These are phyloP conservation scores for Paramecium primaurelia DNA, from an alignment of 73 alveolate genomes.

Conservation along the genomic window DNA sequence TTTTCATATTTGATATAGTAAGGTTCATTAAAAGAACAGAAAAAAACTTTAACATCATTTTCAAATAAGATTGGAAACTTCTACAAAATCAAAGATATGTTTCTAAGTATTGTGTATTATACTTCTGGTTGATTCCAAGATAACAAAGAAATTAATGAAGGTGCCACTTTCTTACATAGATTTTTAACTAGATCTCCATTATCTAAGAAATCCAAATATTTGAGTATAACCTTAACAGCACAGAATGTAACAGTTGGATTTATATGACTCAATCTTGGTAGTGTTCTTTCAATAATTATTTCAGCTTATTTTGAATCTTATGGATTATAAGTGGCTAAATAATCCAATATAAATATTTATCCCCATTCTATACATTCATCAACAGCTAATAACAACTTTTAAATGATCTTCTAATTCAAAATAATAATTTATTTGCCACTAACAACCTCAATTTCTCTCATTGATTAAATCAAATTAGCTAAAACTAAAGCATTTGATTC, in stretches of 20 bases:
- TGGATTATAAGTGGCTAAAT: slow-evolving; percentile 77
- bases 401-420: slow-evolving; percentile 61
- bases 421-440: slow-evolving; percentile 67
- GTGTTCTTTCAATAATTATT: slow-evolving; percentile 83
- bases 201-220: slow-evolving; percentile 80
- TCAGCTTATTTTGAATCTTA: slow-evolving; percentile 68
- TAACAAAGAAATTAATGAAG: slow-evolving; percentile 84
- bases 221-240: slow-evolving; percentile 88
- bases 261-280: slow-evolving; percentile 84
- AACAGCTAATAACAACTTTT: slow-evolving; percentile 72
- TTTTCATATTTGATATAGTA: slow-evolving; percentile 93
- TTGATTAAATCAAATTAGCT: neutral
- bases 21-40: slow-evolving; percentile 92
- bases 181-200: slow-evolving; percentile 86
- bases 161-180: slow-evolving; percentile 83
- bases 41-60: slow-evolving; percentile 90
- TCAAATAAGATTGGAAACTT: slow-evolving; percentile 87
- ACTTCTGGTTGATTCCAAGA: slow-evolving; percentile 85
- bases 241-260: slow-evolving; percentile 91
- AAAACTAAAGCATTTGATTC: slow-evolving; percentile 32
- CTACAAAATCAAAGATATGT: slow-evolving; percentile 85
- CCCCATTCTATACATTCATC: slow-evolving; percentile 94
- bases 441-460: slow-evolving; percentile 37
- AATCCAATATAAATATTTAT: slow-evolving; percentile 85
- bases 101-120: slow-evolving; percentile 83